Base-by-base conservation (phyloP, 352 stramenopile genomes). In the Plasmopara halstedii region DNA sequence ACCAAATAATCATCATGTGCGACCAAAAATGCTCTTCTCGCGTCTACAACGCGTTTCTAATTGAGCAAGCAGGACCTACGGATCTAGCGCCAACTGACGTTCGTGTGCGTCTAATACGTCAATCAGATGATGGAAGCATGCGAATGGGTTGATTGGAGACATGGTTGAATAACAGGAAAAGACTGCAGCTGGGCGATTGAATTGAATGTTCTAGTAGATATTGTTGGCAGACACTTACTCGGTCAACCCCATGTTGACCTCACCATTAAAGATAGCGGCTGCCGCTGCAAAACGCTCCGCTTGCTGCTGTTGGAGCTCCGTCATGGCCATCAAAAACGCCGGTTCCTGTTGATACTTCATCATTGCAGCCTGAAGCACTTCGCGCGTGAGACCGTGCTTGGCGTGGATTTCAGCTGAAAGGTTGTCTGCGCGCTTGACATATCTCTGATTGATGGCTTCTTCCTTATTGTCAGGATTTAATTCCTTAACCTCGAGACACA, bases 271-370 rank as follows among this genome's bases (percentile, higher is more conserved):
- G 56, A 93, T 89, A 57, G 79, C 61, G 11, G 78, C 81, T 14
- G 81, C 81, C 4, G 75, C 75, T 3, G 79, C 77, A 42, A 93
- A 93, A 48, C 81, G 81, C 55, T 93, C 76, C 7, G 78, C 76
- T 61, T 93, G 81, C 57, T 88, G 67, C 65, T 88, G 78, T 70
- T 93, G 81, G 22, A 93, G 62, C 58, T 93, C 77, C 41, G 79
- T 88, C 81, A 93, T 90, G 48, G 75, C 67, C 70, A 85, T 88
- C 42, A 93, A 56, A 62, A 93, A 93, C 22, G 77, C 70, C 34
- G 81, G 72, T 56, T 93, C 81, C 63, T 93, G 81, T 66, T 93
- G 81, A 67, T 93, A 93, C 64, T 88, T 88, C 81, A 93, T 93
- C 81, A 93, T 93, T n/a, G 78, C 81, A 13, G 81, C 81, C 64